Evolutionary conservation across 2,329 filamentous ascomycete species (phyloP), one percentile per base, ranked within the genome.

Genomic region (Aspergillus ochraceoroseus): DNA sequence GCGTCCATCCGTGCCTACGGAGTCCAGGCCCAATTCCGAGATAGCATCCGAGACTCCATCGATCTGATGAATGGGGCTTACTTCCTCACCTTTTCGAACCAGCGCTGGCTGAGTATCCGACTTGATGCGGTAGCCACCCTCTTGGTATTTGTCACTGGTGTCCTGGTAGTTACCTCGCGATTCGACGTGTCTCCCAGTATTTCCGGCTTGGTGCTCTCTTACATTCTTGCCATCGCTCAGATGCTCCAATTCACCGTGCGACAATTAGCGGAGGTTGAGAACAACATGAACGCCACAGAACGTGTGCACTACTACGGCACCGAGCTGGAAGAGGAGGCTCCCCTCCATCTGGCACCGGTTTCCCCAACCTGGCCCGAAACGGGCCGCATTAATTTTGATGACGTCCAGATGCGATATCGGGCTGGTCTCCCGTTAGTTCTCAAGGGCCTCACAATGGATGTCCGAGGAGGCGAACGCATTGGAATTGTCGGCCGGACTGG

Each of bases 221-320:
- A 96, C 64, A 94, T 96, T 58, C 75, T 98, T 12, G 78, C 83
- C 9, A 94, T 95, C 56, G 88, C 94, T 12, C 87, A 94, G 63
- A 88, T 95, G 84, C 83, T 96, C 50, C 90, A 95, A 60, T 95
- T 95, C 64, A 90, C 87, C 0, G 87, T 96, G 12, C 80, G 92
- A 12, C 90, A 96, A 65, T 74, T 95, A 5, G 90, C 90, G 17
- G 90, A 95, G 64, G 87, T 96, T 6, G 90, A 96, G 65, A 96
- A 95, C 66, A 87, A 89, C 59, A 96, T 96, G 90, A 96, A 95
- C 62, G 83, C 89, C 0, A 92, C 94, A 0, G 90, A 96, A 67
- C 83, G 92, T 34, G 73, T 96, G 22, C 81, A 88, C 61, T 87
- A 94, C 69, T 96, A 96, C 61, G 89, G 87, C 39, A 87, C 79